phyloP scores from a whole-genome alignment of 1,284 basidiomycete genomes.

The Coniferiporia weirii region DNA sequence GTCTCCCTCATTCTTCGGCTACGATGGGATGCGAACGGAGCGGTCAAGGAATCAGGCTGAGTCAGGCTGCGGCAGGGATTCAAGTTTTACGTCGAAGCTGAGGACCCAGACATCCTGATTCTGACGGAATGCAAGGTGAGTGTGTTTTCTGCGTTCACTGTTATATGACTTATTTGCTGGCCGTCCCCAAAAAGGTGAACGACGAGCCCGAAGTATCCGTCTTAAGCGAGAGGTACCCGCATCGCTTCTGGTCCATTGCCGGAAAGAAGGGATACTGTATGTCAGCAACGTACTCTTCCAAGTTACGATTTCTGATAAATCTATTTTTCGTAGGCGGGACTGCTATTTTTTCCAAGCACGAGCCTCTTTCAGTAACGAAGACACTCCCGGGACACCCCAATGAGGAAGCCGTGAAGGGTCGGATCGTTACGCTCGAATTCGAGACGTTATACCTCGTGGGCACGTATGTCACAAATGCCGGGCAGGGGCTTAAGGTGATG shows the following conservation, averaged over 20 bases:
- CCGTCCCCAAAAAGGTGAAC: slow-evolving; percentile 46
- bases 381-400: slow-evolving; percentile 72
- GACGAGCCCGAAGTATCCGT: slow-evolving; percentile 54
- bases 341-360: slow-evolving; percentile 73
- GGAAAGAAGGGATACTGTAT: slow-evolving; percentile 72
- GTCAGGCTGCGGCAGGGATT: slow-evolving; percentile 52
- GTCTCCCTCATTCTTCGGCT: background rate
- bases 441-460: slow-evolving; percentile 66
- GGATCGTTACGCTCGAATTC: slow-evolving; percentile 81
- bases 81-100: slow-evolving; percentile 72
- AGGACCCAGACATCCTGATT: slow-evolving; percentile 76
- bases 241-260: slow-evolving; percentile 72
- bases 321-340: slow-evolving; percentile 60
- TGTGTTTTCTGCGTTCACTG: background rate
- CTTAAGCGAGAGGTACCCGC: slow-evolving; percentile 53
- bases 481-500: slow-evolving; percentile 66
- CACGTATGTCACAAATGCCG: slow-evolving; percentile 89
- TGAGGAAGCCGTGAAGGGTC: slow-evolving; percentile 57
- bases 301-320: slow-evolving; percentile 1
- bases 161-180: background rate
- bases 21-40: background rate
- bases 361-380: slow-evolving; percentile 63
- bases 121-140: slow-evolving; percentile 77
- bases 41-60: too few relatives aligned
- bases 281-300: slow-evolving; percentile 20